These are phyloP conservation scores for Syncephalastrum racemosum DNA, from an alignment of 371 early-diverging fungal species.

Conservation along the genomic window DNA sequence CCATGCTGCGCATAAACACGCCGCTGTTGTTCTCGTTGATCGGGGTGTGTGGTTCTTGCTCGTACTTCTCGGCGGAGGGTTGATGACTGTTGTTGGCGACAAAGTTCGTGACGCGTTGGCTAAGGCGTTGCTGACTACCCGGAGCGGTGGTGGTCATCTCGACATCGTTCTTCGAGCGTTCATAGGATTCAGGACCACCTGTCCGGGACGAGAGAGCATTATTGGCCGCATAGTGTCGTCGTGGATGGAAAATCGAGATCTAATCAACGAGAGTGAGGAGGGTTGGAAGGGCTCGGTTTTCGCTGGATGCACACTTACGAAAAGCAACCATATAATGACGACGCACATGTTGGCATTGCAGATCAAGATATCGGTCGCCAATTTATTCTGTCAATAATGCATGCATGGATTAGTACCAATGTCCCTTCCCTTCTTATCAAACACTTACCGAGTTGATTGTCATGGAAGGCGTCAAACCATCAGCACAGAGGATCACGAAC, in stretches of 20 bases:
- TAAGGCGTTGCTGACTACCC: conserved; percentile 6
- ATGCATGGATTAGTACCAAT: too few species aligned
- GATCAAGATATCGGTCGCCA: conserved; percentile 38
- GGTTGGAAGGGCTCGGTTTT: background rate
- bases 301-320: conserved; percentile 24
- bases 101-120: conserved; percentile 24
- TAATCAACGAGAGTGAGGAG: conserved; percentile 2
- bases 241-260: conserved; percentile 50
- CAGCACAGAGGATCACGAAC: conserved; percentile 39
- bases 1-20: conserved; percentile 42
- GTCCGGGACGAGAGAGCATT: conserved; percentile 2
- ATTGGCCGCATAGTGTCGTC: conserved; percentile 10
- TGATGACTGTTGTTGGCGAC: background rate
- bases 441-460: conserved; percentile 15
- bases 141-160: conserved; percentile 12
- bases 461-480: conserved; percentile 31
- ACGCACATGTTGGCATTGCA: conserved; percentile 31
- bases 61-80: conserved; percentile 10
- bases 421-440: conserved; percentile 9
- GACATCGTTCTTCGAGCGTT: conserved; percentile 18
- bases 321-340: conserved; percentile 33
- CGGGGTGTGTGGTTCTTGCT: conserved; percentile 2
- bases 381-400: conserved; percentile 25
- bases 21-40: conserved; percentile 7
- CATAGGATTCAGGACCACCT: conserved; percentile 8